Conservation (phyloP, 257 asterid genomes). For the Anisodus acutangulus region DNA sequence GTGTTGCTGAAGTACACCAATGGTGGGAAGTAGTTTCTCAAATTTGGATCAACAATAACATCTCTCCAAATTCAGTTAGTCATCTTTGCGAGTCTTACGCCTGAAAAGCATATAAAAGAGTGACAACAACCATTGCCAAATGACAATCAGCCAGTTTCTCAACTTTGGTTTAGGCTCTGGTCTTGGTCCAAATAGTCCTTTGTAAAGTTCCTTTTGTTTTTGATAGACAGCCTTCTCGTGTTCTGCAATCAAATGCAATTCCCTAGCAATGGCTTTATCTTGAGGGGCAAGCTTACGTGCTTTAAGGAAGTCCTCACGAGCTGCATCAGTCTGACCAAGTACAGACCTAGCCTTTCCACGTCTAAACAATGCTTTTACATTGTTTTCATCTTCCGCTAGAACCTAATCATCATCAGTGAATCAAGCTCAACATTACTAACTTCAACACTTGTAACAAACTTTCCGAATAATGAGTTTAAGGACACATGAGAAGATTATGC, state of each 20-base stretch:
- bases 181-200: conserved; percentile 75
- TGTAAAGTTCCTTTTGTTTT: conserved; percentile 93
- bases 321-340: conserved; percentile 95
- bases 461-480: background rate
- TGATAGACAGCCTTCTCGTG: conserved; percentile 86
- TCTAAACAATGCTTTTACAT: conserved; percentile 83
- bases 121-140: conserved; percentile 84
- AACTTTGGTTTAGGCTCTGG: conserved; percentile 66
- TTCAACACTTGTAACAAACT: background rate
- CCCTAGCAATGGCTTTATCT: conserved; percentile 76
- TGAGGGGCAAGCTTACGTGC: conserved; percentile 81
- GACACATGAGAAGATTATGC: background rate
- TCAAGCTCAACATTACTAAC: background rate
- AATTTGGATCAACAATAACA: background rate
- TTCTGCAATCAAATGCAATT: conserved; percentile 71
- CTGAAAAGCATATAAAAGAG: conserved; percentile 59
- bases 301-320: conserved; percentile 87
- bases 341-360: conserved; percentile 93
- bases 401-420: conserved; percentile 53
- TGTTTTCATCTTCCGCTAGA: conserved; percentile 81
- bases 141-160: conserved; percentile 50
- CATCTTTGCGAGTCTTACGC: conserved; percentile 60
- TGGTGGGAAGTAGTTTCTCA: conserved; percentile 18
- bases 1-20: background rate
- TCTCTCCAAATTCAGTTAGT: conserved; percentile 40